A percentile compares a stretch with the other conserved stretches of the same genome.
Evolutionary conservation across 2,329 filamentous ascomycete genomes (phyloP).

Genomic region (Neonectria hederae): DNA sequence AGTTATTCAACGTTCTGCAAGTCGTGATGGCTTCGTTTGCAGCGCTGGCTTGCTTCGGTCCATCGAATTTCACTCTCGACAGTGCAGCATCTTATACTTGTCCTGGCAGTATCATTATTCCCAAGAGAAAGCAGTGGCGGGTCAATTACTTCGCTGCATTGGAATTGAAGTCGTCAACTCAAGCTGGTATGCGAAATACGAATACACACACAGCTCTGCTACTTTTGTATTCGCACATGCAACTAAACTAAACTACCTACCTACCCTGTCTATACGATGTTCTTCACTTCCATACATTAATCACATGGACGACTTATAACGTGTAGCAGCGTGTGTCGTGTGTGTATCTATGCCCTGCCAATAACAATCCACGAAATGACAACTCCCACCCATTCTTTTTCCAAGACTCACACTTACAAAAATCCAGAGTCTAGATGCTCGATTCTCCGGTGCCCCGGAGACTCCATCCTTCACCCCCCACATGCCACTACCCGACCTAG

Average conservation of each 20-base stretch:
- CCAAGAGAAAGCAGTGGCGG: neutral
- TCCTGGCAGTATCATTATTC: neutral
- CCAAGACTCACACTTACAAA: neutral
- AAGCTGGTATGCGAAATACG: neutral
- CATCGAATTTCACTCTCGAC: neutral
- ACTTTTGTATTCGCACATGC: neutral
- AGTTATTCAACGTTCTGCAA: neutral
- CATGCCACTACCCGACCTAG: slow-evolving; percentile 6
- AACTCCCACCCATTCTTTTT: neutral
- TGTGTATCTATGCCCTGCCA: neutral
- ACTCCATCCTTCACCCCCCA: slow-evolving; percentile 1
- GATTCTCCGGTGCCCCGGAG: slow-evolving; percentile 22
- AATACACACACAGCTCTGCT: neutral
- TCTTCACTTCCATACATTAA: neutral
- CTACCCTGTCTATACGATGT: neutral
- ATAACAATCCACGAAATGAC: neutral
- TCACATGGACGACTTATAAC: neutral
- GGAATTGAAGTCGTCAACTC: neutral
- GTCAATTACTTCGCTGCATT: neutral
- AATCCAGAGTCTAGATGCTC: neutral
- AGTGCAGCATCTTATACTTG: neutral
- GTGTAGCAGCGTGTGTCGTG: neutral
- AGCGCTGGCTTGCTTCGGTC: slow-evolving; percentile 25
- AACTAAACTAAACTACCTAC: neutral
- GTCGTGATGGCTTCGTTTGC: slow-evolving; percentile 10